Evolutionary conservation across 1,284 basidiomycete species (phyloP), one percentile per base, ranked within the genome.

Genomic region (Anthracocystis setariae): DNA sequence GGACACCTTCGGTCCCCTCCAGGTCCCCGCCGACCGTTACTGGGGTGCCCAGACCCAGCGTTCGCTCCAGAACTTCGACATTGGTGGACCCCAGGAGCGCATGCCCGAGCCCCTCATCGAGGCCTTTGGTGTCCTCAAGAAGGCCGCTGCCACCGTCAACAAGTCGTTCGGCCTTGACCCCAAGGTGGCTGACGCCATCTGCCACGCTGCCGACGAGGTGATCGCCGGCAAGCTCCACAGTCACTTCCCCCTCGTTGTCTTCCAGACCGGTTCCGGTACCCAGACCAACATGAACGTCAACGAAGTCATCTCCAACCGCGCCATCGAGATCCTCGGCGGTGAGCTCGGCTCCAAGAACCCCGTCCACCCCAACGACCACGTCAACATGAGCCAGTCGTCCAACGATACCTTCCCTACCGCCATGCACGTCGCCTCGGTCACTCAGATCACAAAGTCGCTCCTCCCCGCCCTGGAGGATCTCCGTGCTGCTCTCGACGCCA

Each of bases 241-340:
- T 56, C 92, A 99, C 85, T 99, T 99, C 87, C 96, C 96, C 24
- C 87, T 99, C 37, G 96, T 98, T 57, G 95, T 99, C 47, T 98
- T 97, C 89, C 96, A 99, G 86, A 99, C 96, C 46, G 96, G 96
- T 60, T 96, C 93, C 60, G 96, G 96, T 49, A 99, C 96, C 3
- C 96, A 99, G 85, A 95, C 92, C 84, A 99, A 99, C 87, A 99
- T 99, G 96, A 99, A 98, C 85, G 92, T 89, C 67, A 99, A 99
- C 84, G 96, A 99, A 88, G 95, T 98, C 82, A 96, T 99, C 83
- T 94, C 93, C 27, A 99, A 99, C 85, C 90, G 95, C 67, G 96
- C 96, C 35, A 99, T 98, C 81, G 93, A 99, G 86, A 86, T 97
- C 73, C 89, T 98, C 68, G 96, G 96, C 21, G 96, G 96, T 25